Base-by-base conservation (phyloP, 208 protist species). In the Phytomonas francai region DNA sequence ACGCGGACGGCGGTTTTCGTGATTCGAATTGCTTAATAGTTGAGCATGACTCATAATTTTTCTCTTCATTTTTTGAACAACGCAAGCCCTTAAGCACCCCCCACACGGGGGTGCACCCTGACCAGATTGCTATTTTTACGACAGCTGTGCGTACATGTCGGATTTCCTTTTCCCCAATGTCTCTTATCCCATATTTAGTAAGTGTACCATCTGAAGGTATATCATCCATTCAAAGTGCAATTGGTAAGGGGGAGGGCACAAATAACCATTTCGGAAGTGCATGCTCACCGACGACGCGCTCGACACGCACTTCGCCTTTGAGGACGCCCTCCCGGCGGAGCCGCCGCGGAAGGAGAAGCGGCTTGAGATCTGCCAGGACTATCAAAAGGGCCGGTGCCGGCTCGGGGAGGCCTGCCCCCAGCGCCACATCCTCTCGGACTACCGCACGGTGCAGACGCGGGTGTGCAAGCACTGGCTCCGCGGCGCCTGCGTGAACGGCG, bases 391-490 rank as follows among this genome's bases (percentile, higher is more conserved):
- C 14, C 94, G 96, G 71, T 99, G 97, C 79, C 83, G 77, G 0
- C 79, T 95, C 22, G 97, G 97, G 14, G 83, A 95, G 9, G 81
- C 85, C 9, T 99, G 97, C 70, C 95, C 97, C 62, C 88, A 96
- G 67, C 95, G 93, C 29, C 97, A 99, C 80, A 79, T 95, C 54
- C 74, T 92, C 63, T 90, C 89, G 12, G 62, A 76, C 49, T 76
- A 79, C 56, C 78, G 79, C 63, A 82, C 78, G 33, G 81, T 92
- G 63, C 85, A 91, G 51, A 70, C 78, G 16, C 88, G 91, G 70
- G 97, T 99, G 54, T 99, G 97, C 78, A 98, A 98, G 76, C 96
- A 99, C 80, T 99, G 97, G 97, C 78, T 98, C 42, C 86, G 96
- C 65, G 97, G 97, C 27, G 79, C 98, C 16, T 99, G 97, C 73